Percentiles rank a stretch among this genome's conserved stretches.
phyloP scores from a whole-genome alignment of 2,329 filamentous ascomycete genomes.

The Verticillium longisporum region DNA sequence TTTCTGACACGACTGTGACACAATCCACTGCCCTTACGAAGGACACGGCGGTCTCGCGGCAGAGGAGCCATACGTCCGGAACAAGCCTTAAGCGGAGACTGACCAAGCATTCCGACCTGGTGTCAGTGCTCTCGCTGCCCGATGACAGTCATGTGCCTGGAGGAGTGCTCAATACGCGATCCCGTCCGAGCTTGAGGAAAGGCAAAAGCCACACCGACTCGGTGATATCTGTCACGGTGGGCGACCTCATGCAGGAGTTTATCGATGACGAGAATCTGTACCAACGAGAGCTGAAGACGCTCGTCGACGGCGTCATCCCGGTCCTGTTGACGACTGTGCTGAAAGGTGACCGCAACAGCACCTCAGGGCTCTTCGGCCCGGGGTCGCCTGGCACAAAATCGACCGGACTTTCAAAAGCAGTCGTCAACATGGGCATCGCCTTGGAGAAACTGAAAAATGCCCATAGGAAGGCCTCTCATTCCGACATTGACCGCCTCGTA shows the following conservation, averaged over 20 bases:
- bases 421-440: constrained; percentile 88
- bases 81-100: constrained; percentile 61
- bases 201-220: constrained; percentile 59
- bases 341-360: constrained; percentile 57
- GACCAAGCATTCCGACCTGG: constrained; percentile 87
- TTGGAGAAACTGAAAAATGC: constrained; percentile 76
- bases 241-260: constrained; percentile 74
- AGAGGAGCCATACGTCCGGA: constrained; percentile 39
- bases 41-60: constrained; percentile 36
- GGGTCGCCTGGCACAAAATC: constrained; percentile 43
- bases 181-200: constrained; percentile 71
- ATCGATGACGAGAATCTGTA: constrained; percentile 81
- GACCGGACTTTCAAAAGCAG: constrained; percentile 69
- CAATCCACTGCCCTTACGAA: constrained; percentile 43
- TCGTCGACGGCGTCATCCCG: constrained; percentile 92
- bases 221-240: constrained; percentile 64
- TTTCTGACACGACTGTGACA: constrained; percentile 45
- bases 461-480: constrained; percentile 73
- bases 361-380: constrained; percentile 61
- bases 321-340: constrained; percentile 83
- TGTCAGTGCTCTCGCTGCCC: constrained; percentile 80
- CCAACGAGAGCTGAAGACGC: constrained; percentile 79
- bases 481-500: constrained; percentile 65
- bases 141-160: constrained; percentile 48
- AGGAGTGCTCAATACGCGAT: constrained; percentile 63